A percentile compares a stretch with the other conserved stretches of the same genome.
Evolutionary conservation across 495 filamentous ascomycete genomes (phyloP).

Genomic region (Sabuloglossum arenarium): DNA sequence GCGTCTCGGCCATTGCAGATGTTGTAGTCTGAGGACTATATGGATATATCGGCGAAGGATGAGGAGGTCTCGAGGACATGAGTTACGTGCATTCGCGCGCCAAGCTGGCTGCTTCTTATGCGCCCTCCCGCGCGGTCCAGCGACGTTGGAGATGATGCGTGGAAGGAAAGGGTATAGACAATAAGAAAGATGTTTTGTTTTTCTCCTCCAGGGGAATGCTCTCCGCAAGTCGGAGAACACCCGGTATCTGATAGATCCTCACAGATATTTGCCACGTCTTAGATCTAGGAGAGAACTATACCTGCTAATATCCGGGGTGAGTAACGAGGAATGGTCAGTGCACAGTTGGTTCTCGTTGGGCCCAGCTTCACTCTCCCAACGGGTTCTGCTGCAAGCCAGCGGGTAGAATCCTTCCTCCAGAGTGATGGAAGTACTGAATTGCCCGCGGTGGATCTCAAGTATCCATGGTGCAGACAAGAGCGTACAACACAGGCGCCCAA

Average conservation of each 20-base stretch:
- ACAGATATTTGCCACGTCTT: background rate
- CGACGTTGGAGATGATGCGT: background rate
- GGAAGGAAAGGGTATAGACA: background rate
- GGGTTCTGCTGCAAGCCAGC: background rate
- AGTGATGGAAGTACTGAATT: background rate
- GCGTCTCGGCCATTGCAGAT: conserved; percentile 9
- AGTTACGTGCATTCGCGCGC: conserved; percentile 1
- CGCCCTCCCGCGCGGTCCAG: background rate
- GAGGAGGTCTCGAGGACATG: conserved; percentile 13
- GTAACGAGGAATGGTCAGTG: background rate
- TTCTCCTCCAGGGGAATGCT: background rate
- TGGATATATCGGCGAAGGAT: conserved; percentile 14
- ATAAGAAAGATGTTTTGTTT: background rate
- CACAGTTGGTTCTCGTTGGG: background rate
- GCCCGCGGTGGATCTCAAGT: background rate
- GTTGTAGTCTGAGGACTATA: conserved; percentile 9
- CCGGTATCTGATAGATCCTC: background rate
- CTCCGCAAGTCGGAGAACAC: background rate
- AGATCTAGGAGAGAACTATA: background rate
- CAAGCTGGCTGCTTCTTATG: conserved; percentile 1
- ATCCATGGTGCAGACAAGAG: background rate
- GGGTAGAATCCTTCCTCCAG: background rate
- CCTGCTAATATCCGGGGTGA: background rate
- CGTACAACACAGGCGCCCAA: background rate
- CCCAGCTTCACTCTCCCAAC: background rate